Base-by-base conservation (phyloP, 129 eudicot genomes). In the Arctium minus region DNA sequence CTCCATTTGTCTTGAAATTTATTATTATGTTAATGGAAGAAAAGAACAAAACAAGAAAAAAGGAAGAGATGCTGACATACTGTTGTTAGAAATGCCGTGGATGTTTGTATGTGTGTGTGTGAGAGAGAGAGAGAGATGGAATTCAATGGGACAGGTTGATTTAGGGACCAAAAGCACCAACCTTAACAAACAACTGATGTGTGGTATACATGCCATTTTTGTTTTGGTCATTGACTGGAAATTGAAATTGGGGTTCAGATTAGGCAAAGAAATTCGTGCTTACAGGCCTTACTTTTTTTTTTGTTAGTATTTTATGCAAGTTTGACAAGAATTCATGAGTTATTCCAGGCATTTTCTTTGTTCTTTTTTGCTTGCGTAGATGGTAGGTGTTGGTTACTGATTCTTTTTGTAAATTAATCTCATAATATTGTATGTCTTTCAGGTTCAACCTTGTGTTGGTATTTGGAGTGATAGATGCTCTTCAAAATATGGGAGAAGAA, bases 381-480 rank as follows among this genome's bases (percentile, higher is more conserved):
- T 33, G 76, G 37, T 36, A 53, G 65, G 67, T 69, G 62, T 17
- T 80, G 67, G 72, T 73, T 77, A 38, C n/a, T 39, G 32, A 65
- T 76, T 15, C 10, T 44, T 8, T 72, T 5, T 48, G 11, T 53
- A 15, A 53, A 36, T 62, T 46, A 56, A 33, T 4, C 37, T 74
- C 56, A 42, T 80, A 42, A 73, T 69, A 38, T 73, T 76, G 7
- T 80, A 40, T 80, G 80, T 32, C 33, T 81, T 87, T 77, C 90
- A 96, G 99, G 99, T 96, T 84, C 99, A 96, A 91, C 98, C 99
- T 72, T 96, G 97, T 88, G 99, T 96, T 79, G 99, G 98, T 48
- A 96, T 96, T 38, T 96, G 99, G 99, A 96, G 99, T 89, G 99
- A 96, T 81, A 92, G 92, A 84, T 96, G 99, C 90, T 18, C 92